Percentiles rank a stretch among this genome's conserved stretches.
Evolutionary conservation across 805 yeast species (phyloP).

Genomic region (Kodamaea sagamina): DNA sequence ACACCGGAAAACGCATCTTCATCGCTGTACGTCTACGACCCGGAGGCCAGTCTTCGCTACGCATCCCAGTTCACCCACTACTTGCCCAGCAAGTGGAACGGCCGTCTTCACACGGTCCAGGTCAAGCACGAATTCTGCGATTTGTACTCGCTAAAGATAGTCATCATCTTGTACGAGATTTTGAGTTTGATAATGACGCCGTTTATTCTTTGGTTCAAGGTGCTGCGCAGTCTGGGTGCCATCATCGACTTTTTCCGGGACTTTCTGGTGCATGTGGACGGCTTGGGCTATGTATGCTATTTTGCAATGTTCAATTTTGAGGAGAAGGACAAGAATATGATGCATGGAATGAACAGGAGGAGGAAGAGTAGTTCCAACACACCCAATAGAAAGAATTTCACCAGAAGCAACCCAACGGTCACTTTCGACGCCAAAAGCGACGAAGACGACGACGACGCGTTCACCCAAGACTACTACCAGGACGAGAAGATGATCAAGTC

Average conservation of each 20-base stretch:
- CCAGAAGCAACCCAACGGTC: conserved; percentile 15
- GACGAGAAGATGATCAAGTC: conserved; percentile 93
- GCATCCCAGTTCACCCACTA: conserved; percentile 90
- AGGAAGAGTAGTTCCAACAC: too few relatives aligned
- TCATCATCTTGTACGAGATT: conserved; percentile 73
- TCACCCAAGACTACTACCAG: conserved; percentile 44
- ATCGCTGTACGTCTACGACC: conserved; percentile 69
- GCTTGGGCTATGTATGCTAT: conserved; percentile 90
- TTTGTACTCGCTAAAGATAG: conserved; percentile 71
- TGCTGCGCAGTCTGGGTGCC: conserved; percentile 70
- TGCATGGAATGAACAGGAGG: conserved; percentile 29
- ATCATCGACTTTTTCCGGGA: conserved; percentile 92
- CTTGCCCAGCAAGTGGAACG: conserved; percentile 85
- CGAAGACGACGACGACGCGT: conserved; percentile 21
- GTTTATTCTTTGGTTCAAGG: conserved; percentile 80
- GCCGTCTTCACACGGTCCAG: conserved; percentile 76
- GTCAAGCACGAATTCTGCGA: conserved; percentile 83
- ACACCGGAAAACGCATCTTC: conserved; percentile 28
- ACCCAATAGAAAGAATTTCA: too few relatives aligned
- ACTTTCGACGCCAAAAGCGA: conserved; percentile 11
- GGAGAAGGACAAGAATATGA: conserved; percentile 51
- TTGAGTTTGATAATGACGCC: conserved; percentile 84
- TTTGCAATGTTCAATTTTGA: conserved; percentile 91
- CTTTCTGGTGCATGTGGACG: conserved; percentile 87
- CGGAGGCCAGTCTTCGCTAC: conserved; percentile 79